A percentile compares a stretch with the other conserved stretches of the same genome.
Conservation (phyloP, 441 rosid species). For the Capsella rubella region DNA sequence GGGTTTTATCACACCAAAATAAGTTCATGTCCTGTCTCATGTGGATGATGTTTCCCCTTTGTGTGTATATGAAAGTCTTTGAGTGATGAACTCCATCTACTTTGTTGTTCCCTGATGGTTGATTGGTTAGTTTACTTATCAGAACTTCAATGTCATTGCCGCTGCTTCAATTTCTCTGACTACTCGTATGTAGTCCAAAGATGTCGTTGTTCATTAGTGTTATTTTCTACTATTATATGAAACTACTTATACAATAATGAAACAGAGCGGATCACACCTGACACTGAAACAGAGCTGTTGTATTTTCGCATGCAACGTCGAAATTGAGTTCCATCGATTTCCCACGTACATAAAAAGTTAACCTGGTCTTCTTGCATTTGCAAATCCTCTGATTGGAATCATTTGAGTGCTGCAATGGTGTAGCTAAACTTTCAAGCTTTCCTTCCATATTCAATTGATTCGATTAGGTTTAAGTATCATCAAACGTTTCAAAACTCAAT, state of each 20-base stretch:
- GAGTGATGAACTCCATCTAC: constrained; percentile 30
- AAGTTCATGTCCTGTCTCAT: constrained; percentile 29
- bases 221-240: neutral
- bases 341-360: neutral
- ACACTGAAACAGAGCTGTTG: neutral
- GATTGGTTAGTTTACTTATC: constrained; percentile 30
- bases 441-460: no score
- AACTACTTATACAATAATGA: neutral
- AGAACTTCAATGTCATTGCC: constrained; percentile 12
- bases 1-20: constrained; percentile 31
- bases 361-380: neutral
- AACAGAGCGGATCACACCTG: neutral
- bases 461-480: neutral
- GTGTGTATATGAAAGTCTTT: constrained; percentile 39
- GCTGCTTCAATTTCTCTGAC: constrained; percentile 11
- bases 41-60: constrained; percentile 21
- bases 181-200: neutral
- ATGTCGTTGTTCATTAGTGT: neutral
- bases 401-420: neutral
- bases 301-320: neutral
- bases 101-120: constrained; percentile 9
- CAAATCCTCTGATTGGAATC: neutral
- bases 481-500: neutral
- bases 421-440: neutral
- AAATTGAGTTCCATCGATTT: neutral